These are phyloP conservation scores for Leccinum broughii DNA, from an alignment of 768 basidiomycete species.

Conservation along the genomic window DNA sequence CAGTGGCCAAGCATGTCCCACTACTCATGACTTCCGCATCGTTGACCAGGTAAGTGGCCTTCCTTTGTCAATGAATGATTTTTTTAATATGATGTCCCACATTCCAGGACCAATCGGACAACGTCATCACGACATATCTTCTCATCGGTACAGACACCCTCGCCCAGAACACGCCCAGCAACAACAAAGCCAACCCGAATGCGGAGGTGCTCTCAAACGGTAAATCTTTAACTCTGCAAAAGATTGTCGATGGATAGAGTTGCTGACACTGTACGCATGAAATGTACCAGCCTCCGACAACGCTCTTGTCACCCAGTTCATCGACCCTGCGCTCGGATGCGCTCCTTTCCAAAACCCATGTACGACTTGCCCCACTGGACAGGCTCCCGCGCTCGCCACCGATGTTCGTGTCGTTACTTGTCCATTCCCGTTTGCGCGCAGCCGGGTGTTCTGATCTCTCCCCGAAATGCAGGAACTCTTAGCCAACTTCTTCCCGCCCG, in stretches of 20 bases:
- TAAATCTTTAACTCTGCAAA: constrained; percentile 1
- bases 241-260: not conserved
- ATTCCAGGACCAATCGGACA: constrained; percentile 30
- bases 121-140: constrained; percentile 31
- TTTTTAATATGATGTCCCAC: not conserved
- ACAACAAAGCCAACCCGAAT: constrained; percentile 25
- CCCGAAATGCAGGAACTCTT: constrained; percentile 21
- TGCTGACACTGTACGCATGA: not conserved
- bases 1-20: constrained; percentile 25
- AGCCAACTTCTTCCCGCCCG: constrained; percentile 27
- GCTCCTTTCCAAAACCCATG: constrained; percentile 28
- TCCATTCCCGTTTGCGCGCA: not conserved
- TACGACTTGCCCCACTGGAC: constrained; percentile 23
- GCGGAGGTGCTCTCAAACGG: constrained; percentile 27
- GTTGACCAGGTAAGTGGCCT: constrained; percentile 23
- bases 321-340: constrained; percentile 29
- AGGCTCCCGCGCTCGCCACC: constrained; percentile 22
- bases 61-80: not conserved
- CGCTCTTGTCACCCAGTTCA: constrained; percentile 24
- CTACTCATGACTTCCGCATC: constrained; percentile 29
- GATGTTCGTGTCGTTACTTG: constrained; percentile 14
- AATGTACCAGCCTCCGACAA: constrained; percentile 27
- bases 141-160: constrained; percentile 24
- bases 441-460: not conserved
- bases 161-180: constrained; percentile 28